A percentile compares a stretch with the other conserved stretches of the same genome.
These are phyloP conservation scores for Metschnikowia aberdeeniae DNA, from an alignment of 805 yeast genomes.

Conservation along the genomic window DNA sequence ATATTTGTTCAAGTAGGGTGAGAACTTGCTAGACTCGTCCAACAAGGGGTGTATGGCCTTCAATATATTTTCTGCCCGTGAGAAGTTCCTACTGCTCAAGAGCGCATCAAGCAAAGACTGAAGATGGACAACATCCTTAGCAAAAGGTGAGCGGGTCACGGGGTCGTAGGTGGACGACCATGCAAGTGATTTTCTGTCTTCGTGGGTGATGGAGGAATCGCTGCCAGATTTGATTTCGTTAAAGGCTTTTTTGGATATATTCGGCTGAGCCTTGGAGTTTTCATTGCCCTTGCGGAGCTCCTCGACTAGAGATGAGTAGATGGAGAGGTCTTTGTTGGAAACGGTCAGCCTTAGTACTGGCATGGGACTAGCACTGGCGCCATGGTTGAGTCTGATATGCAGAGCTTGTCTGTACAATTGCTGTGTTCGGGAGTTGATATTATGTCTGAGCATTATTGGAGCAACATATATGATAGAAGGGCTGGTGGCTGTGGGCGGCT, in stretches of 20 bases:
- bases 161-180: slow-evolving; percentile 43
- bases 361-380: background rate
- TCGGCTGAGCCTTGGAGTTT: background rate
- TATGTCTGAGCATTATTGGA: background rate
- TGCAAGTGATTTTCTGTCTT: slow-evolving; percentile 16
- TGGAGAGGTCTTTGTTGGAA: slow-evolving; percentile 8
- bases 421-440: background rate
- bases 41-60: slow-evolving; percentile 53
- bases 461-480: background rate
- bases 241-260: slow-evolving; percentile 13
- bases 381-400: background rate
- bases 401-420: background rate
- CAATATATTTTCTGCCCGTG: slow-evolving; percentile 67
- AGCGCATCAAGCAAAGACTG: slow-evolving; percentile 82
- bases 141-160: slow-evolving; percentile 39
- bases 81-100: slow-evolving; percentile 57
- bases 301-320: slow-evolving; percentile 14
- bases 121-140: slow-evolving; percentile 58
- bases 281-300: slow-evolving; percentile 13
- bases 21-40: slow-evolving; percentile 43
- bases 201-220: slow-evolving; percentile 9
- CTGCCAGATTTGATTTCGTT: slow-evolving; percentile 11
- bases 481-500: too few relatives aligned
- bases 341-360: background rate
- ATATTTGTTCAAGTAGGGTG: slow-evolving; percentile 67